Evolutionary conservation across 352 stramenopile genomes (phyloP).

Genomic region (Blastocystis sp.): DNA sequence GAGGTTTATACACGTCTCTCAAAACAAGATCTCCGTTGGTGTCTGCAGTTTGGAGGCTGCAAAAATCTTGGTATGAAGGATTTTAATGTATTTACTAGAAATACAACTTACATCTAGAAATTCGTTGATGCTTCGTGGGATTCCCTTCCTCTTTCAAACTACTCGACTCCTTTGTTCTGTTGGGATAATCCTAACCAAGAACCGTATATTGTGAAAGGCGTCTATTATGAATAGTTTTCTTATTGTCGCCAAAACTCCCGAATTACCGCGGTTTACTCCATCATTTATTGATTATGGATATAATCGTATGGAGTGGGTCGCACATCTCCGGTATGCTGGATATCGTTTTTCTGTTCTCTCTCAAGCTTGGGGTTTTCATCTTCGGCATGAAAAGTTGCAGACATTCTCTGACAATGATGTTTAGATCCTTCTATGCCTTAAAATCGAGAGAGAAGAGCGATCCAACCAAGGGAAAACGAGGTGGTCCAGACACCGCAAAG

Average conservation of each 20-base stretch:
- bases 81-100: not conserved
- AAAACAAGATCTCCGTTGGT: constrained; percentile 1
- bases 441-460: constrained; percentile 15
- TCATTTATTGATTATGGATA: not conserved
- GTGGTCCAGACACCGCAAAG: not conserved
- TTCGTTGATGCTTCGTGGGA: not conserved
- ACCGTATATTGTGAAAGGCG: not conserved
- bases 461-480: not conserved
- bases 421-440: not conserved
- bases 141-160: not conserved
- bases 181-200: constrained; percentile 31
- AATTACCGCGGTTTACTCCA: not conserved
- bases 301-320: constrained; percentile 6
- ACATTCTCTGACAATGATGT: no score
- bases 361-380: constrained; percentile 24
- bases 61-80: not conserved
- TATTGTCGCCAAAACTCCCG: not conserved
- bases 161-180: not conserved
- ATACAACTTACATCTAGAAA: not conserved
- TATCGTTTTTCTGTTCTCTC: constrained; percentile 39
- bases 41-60: constrained; percentile 11
- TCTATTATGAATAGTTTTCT: not conserved
- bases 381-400: not conserved
- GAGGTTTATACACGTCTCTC: not conserved
- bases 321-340: not conserved